These are phyloP conservation scores for Xylaria cubensis DNA, from an alignment of 495 filamentous ascomycete genomes.

Conservation along the genomic window DNA sequence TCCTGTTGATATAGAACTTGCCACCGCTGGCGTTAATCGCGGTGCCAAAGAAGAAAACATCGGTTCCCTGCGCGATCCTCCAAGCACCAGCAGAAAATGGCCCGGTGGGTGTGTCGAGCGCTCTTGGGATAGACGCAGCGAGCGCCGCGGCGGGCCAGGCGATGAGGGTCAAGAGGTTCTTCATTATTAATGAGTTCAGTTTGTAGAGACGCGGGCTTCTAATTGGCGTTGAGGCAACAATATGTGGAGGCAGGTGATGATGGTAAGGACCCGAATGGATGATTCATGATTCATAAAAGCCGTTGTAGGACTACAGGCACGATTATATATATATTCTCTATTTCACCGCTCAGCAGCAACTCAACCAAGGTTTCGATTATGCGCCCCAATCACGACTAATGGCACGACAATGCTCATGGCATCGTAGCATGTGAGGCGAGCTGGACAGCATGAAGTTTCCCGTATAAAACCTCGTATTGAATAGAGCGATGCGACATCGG, in stretches of 20 bases:
- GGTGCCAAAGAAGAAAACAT: constrained; percentile 23
- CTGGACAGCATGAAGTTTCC: not conserved
- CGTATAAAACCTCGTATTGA: constrained; percentile 17
- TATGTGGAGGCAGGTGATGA: not conserved
- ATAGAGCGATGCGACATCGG: constrained; percentile 17
- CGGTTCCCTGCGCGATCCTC: constrained; percentile 23
- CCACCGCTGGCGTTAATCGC: constrained; percentile 37
- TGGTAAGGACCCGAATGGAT: not conserved
- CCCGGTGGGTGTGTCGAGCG: constrained; percentile 12
- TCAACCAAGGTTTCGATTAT: not conserved
- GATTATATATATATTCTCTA: constrained; percentile 18
- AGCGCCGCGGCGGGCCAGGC: constrained; percentile 24
- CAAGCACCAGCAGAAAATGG: constrained; percentile 36
- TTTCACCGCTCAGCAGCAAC: not conserved
- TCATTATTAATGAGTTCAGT: constrained; percentile 26
- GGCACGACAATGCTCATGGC: not conserved
- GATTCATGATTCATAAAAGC: not conserved
- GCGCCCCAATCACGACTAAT: constrained; percentile 16
- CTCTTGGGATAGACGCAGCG: constrained; percentile 25
- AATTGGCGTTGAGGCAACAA: not conserved
- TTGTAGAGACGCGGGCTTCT: not conserved
- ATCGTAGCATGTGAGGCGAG: not conserved
- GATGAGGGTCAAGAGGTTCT: constrained; percentile 17
- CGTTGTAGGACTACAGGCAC: not conserved
- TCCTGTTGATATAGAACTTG: constrained; percentile 38